Evolutionary conservation across 202 grass and related monocot species (phyloP), one percentile per base, ranked within the genome.

Genomic region (Panicum hallii): DNA sequence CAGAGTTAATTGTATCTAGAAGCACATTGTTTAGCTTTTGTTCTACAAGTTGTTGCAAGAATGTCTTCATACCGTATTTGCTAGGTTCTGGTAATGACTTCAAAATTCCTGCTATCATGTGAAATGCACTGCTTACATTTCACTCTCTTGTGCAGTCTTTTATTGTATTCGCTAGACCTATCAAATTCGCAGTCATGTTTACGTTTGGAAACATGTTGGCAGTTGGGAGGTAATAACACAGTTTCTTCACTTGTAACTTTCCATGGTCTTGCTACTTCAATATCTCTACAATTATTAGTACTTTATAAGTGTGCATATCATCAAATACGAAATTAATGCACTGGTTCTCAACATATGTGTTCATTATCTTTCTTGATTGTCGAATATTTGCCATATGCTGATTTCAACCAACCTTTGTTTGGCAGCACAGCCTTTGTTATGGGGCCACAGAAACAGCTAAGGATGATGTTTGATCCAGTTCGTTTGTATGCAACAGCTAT

Each of bases 111-210:
- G 15, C 0, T 54, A 40, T 67, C 36, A 46, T 32, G 64, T 22
- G 63, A 14, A 17, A 13, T 48, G 3, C 65, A 62, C 9, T 90
- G 66, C 87, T 84, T 57, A 75, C 13, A 20, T 48, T 81, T 76
- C 14, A 61, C 67, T 83, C 80, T 70, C 49, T 77, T 81, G 49
- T 78, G 75, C 85, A 94, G 91, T 93, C 93, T 32, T 86, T 94
- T 76, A n/a, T 94, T 66, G 89, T 94, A 64, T 94, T 98, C n/a
- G 17, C 42, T 66, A 90, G 61, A 50, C 91, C 93, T 64, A 94
- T 99, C 89, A 99, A 99, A 89, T 99, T 99, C 73, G 82, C 91
- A 16, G 7, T 95, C 53, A 63, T 99, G 82, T 99, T 95, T 83
- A 91, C 89, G 23, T 92, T 99, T 86, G 96, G 93, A 77, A 94